Evolutionary conservation across 176 grass and related monocot genomes (phyloP).

Genomic region (Saccharum spontaneum): DNA sequence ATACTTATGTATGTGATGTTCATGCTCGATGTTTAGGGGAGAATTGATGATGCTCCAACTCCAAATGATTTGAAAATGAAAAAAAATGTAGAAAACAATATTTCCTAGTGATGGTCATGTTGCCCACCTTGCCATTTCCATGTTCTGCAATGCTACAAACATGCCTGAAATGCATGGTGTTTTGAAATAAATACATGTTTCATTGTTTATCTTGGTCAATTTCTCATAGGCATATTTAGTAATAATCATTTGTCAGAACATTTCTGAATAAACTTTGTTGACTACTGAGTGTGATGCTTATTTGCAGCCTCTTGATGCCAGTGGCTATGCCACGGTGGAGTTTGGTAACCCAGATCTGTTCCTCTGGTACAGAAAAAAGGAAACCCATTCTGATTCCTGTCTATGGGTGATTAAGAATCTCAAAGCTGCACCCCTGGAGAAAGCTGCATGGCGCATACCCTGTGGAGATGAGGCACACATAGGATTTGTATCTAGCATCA

Average conservation of each 20-base stretch:
- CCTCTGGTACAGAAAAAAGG: slow-evolving; percentile 58
- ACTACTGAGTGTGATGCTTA: slow-evolving; percentile 8
- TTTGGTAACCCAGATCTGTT: slow-evolving; percentile 53
- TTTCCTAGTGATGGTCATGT: background rate
- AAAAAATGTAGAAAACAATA: background rate
- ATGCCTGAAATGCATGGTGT: slow-evolving; percentile 18
- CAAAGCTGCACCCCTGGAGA: slow-evolving; percentile 21
- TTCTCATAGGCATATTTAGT: background rate
- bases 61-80: background rate
- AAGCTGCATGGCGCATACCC: slow-evolving; percentile 61
- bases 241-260: background rate
- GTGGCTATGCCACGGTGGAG: slow-evolving; percentile 48
- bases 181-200: background rate
- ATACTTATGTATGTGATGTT: slow-evolving; percentile 1
- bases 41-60: background rate
- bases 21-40: slow-evolving; percentile 4
- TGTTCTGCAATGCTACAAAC: slow-evolving; percentile 16
- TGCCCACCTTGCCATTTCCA: background rate
- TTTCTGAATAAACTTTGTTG: slow-evolving; percentile 12
- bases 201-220: background rate
- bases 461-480: slow-evolving; percentile 61
- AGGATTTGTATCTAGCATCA: slow-evolving; percentile 62
- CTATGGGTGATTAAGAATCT: slow-evolving; percentile 37
- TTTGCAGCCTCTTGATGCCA: slow-evolving; percentile 69
- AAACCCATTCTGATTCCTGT: slow-evolving; percentile 36